Evolutionary conservation across 2,329 filamentous ascomycete species (phyloP), one percentile per base, ranked within the genome.

Genomic region (Fulvia fulva): DNA sequence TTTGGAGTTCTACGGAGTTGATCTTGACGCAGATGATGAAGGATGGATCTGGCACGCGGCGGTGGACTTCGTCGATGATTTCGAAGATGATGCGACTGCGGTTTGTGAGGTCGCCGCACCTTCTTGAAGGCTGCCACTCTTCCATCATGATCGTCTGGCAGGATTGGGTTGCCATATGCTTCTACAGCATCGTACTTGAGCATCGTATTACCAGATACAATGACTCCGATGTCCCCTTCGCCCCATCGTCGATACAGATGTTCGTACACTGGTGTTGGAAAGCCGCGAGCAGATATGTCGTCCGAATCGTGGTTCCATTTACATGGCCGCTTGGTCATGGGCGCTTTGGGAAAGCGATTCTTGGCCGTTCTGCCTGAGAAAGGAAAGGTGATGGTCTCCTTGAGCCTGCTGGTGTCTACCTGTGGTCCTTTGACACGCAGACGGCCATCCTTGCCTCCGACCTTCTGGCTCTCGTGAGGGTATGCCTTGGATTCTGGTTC

Each of bases 101-200:
- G 55, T 76, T 76, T 49, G 76, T 71, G 32, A 77, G 73, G 7
- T 63, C 67, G 1, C 76, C 76, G 25, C 77, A n/a, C n/a, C 11
- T 62, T 57, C 16, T 47, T 37, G 56, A 69, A 72, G 21, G 64
- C 64, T 22, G 51, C 61, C 1, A 67, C 57, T 14, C 69, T 58
- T 2, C 61, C 61, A 53, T 68, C 70, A 53, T 67, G 62, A 30
- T 71, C 61, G 37, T 68, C 64, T 7, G 54, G 55, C 11, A 72
- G 37, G 30, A 72, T 70, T 5, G 67, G 65, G 32, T 72, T 71
- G 5, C 69, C 70, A 32, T 57, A 67, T 16, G 65, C 70, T 56
- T 72, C 69, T n/a, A 71, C 60, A 3, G 63, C 63, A 47, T 70
- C 68, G 55, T 70, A 69, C 11, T 57, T 52, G 3, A 71, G 55